Percentiles rank a stretch among this genome's conserved stretches.
Evolutionary conservation across 495 filamentous ascomycete species (phyloP).

Genomic region (Penicillium salamii): DNA sequence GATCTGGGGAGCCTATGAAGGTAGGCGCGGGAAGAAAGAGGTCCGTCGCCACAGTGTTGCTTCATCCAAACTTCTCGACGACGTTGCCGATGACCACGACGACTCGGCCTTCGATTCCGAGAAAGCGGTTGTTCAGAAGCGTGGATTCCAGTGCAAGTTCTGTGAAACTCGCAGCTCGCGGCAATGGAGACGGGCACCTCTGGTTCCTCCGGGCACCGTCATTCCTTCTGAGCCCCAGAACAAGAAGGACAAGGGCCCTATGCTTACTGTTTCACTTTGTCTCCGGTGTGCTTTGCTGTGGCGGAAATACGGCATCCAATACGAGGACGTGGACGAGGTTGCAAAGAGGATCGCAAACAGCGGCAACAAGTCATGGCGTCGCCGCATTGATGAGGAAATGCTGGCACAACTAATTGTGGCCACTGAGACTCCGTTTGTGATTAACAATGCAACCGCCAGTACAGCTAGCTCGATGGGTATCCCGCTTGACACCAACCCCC

Average conservation of each 20-base stretch:
- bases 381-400: constrained; percentile 86
- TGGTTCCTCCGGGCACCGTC: constrained; percentile 65
- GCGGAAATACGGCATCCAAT: constrained; percentile 93
- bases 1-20: constrained; percentile 86
- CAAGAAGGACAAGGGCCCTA: constrained; percentile 71
- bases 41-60: constrained; percentile 58
- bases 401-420: constrained; percentile 70
- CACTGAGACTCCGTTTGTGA: constrained; percentile 47
- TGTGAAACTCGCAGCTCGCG: constrained; percentile 74
- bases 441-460: constrained; percentile 44
- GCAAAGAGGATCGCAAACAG: constrained; percentile 81
- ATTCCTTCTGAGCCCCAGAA: constrained; percentile 63
- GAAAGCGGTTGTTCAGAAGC: constrained; percentile 76
- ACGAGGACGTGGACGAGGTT: constrained; percentile 92
- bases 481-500: constrained; percentile 37
- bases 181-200: constrained; percentile 90
- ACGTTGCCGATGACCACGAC: constrained; percentile 88
- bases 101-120: constrained; percentile 95
- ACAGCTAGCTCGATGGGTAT: constrained; percentile 46
- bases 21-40: constrained; percentile 84
- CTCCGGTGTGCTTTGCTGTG: constrained; percentile 85
- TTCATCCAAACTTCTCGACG: constrained; percentile 68
- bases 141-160: constrained; percentile 92
- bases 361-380: constrained; percentile 82
- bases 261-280: constrained; percentile 81